These are phyloP conservation scores for Boletus bicolor DNA, from an alignment of 768 basidiomycete species.

Conservation along the genomic window DNA sequence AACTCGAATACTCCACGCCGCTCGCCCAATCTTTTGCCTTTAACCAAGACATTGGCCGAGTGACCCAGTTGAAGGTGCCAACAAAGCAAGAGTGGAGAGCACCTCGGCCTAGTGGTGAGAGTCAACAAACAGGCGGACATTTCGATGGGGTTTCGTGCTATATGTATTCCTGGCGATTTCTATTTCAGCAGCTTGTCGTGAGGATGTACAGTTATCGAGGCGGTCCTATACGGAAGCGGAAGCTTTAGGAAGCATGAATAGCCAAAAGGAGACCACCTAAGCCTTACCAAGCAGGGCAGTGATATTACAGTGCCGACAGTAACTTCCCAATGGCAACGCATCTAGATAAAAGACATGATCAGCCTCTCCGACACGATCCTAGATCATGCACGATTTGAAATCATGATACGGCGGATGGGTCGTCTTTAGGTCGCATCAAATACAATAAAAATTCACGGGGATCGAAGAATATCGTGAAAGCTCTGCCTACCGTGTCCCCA, in stretches of 20 bases:
- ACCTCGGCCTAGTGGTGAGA: background rate
- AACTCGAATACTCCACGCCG: constrained; percentile 32
- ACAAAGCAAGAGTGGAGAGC: background rate
- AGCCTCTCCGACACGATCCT: background rate
- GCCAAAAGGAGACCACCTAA: constrained; percentile 10
- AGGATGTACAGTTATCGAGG: background rate
- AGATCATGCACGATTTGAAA: background rate
- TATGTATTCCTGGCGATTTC: constrained; percentile 25
- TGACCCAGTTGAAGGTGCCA: background rate
- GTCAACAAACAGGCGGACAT: background rate
- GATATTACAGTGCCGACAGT: constrained; percentile 5
- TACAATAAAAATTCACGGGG: background rate
- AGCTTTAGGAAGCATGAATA: constrained; percentile 4
- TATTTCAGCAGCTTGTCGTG: constrained; percentile 17
- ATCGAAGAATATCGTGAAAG: background rate
- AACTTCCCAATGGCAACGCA: background rate
- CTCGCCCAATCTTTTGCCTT: constrained; percentile 29
- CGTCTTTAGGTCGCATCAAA: background rate
- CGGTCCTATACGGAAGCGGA: background rate
- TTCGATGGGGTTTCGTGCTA: constrained; percentile 9
- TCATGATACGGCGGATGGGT: background rate
- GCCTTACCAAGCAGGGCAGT: constrained; percentile 6
- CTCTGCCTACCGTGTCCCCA: background rate
- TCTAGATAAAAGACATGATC: constrained; percentile 13
- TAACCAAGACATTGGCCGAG: constrained; percentile 28